phyloP scores from a whole-genome alignment of 2,329 filamentous ascomycete genomes.

The Coleophoma eucalyptorum region DNA sequence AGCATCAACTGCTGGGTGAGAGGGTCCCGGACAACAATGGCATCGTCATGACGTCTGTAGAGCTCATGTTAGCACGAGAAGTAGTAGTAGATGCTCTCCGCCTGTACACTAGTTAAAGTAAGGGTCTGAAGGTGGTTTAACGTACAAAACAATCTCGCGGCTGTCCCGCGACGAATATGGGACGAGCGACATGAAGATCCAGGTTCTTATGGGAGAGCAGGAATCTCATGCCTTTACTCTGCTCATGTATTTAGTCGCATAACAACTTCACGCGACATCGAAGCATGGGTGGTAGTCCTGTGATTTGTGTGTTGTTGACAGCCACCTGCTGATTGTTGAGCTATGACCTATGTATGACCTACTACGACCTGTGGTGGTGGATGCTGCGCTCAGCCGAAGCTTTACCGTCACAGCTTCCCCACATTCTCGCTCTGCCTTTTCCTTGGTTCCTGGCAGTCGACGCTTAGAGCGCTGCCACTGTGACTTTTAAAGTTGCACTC shows the following conservation, averaged over 20 bases:
- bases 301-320: too few species aligned
- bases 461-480: too few species aligned
- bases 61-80: slow-evolving; percentile 10
- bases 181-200: slow-evolving; percentile 59
- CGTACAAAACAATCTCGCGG: slow-evolving; percentile 77
- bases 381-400: not conserved
- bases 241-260: too few species aligned
- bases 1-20: slow-evolving; percentile 82
- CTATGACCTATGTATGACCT: too few species aligned
- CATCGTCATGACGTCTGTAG: slow-evolving; percentile 81
- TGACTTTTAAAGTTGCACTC: too few species aligned
- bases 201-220: too few species aligned
- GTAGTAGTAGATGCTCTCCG: not conserved
- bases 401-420: not conserved
- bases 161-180: slow-evolving; percentile 72
- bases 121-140: slow-evolving; percentile 20
- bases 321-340: too few species aligned
- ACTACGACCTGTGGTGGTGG: too few species aligned
- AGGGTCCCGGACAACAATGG: slow-evolving; percentile 87
- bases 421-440: not conserved
- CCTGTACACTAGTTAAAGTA: not conserved
- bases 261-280: too few species aligned
- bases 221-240: too few species aligned
- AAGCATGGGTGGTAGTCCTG: too few species aligned
- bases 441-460: too few species aligned